Evolutionary conservation across 2,329 filamentous ascomycete genomes (phyloP).

Genomic region (Aureobasidium namibiae): DNA sequence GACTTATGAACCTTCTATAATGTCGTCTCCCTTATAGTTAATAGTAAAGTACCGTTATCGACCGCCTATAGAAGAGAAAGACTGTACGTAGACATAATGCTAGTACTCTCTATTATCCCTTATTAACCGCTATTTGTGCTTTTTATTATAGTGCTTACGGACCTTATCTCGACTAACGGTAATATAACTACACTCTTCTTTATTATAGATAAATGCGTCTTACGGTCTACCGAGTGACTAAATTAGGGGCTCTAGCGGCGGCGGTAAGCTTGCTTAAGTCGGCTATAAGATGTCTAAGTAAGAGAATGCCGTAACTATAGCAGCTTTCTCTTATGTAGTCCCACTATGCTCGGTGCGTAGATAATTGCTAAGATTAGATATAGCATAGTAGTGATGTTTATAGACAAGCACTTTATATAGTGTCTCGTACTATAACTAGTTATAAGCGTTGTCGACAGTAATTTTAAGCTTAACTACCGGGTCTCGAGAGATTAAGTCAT

Average conservation of each 20-base stretch:
- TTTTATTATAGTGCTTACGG: not conserved
- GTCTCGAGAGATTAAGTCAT: not conserved
- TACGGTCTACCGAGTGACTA: not conserved
- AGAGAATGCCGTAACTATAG: not conserved
- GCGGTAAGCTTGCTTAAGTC: not conserved
- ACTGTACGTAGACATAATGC: not conserved
- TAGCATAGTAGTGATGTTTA: not conserved
- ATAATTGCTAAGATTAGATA: not conserved
- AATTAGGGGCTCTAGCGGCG: not conserved
- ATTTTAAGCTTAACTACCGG: not conserved
- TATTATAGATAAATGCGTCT: not conserved
- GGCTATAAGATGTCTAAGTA: not conserved
- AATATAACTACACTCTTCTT: not conserved
- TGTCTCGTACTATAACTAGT: not conserved
- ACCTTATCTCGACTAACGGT: not conserved
- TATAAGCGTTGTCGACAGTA: not conserved
- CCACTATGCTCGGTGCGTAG: not conserved
- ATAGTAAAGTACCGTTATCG: constrained; percentile 1
- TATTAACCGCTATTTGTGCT: not conserved
- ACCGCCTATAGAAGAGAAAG: not conserved
- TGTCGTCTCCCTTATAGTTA: not conserved
- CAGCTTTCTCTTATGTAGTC: not conserved
- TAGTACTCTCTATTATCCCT: not conserved
- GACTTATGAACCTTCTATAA: too few relatives aligned
- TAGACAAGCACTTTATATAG: not conserved